These are phyloP conservation scores for Solanum gandarillasii DNA, from an alignment of 257 asterid species.

Conservation along the genomic window DNA sequence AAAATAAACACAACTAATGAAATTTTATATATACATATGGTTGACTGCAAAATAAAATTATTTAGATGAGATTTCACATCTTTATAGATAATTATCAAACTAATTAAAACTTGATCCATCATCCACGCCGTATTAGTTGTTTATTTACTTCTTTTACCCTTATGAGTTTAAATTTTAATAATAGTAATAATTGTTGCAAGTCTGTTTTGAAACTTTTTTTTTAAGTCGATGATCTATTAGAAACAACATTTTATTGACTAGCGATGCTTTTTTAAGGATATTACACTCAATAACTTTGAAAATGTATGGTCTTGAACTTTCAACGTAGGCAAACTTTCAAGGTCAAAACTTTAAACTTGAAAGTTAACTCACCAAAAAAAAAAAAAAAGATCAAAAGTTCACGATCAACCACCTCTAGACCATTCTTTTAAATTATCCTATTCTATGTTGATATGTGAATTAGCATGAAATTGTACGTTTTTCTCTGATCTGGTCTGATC, in stretches of 20 bases:
- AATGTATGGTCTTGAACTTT: neutral
- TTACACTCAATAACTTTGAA: too few relatives aligned
- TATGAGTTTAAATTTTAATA: neutral
- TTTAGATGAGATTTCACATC: neutral
- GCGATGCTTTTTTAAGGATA: neutral
- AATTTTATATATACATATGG: neutral
- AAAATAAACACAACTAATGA: neutral
- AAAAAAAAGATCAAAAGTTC: neutral
- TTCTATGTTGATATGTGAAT: neutral
- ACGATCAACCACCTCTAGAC: neutral
- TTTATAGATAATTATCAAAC: neutral
- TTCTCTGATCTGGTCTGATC: accelerated
- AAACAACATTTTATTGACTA: neutral
- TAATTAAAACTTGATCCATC: neutral
- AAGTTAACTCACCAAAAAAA: neutral
- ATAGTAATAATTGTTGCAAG: neutral
- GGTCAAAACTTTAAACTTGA: neutral
- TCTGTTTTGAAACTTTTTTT: neutral
- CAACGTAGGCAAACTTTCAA: too few relatives aligned
- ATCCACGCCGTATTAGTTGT: neutral
- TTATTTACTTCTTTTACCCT: neutral
- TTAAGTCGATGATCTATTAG: too few relatives aligned
- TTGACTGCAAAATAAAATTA: neutral
- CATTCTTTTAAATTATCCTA: neutral
- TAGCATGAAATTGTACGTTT: neutral